Evolutionary conservation across 2,329 filamentous ascomycete genomes (phyloP).

Genomic region (Fusarium liriodendri): DNA sequence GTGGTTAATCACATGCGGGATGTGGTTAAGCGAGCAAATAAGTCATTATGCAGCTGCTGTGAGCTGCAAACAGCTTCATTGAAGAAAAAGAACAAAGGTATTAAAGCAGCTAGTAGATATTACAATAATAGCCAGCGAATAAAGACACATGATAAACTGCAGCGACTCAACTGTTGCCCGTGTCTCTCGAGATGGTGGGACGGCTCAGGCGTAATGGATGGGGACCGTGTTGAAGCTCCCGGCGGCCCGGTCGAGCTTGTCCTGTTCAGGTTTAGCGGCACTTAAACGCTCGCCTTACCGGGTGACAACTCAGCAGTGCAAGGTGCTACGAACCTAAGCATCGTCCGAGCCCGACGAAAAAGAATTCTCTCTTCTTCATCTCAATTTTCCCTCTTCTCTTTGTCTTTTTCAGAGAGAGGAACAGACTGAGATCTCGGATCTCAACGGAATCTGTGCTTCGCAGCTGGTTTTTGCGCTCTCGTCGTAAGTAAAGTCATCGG

Average conservation of each 20-base stretch:
- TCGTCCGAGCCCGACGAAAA: conserved; percentile 19
- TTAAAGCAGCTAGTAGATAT: background rate
- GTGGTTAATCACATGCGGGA: background rate
- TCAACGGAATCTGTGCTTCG: background rate
- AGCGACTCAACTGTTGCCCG: background rate
- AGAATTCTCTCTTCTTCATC: conserved; percentile 22
- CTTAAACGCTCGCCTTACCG: conserved; percentile 13
- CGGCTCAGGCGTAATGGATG: conserved; percentile 15
- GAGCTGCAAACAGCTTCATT: background rate
- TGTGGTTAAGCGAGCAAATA: background rate
- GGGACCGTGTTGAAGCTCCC: conserved; percentile 22
- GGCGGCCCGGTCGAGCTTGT: conserved; percentile 26
- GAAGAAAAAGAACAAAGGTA: background rate
- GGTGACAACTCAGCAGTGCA: conserved; percentile 33
- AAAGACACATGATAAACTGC: background rate
- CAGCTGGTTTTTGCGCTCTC: background rate
- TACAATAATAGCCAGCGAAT: background rate
- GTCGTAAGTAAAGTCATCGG: conserved; percentile 34
- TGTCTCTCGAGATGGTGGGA: background rate
- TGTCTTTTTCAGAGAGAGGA: background rate
- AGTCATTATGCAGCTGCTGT: background rate
- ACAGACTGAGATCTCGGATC: background rate
- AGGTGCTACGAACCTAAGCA: background rate
- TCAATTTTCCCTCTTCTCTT: conserved; percentile 16
- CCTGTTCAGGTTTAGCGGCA: conserved; percentile 9